These are phyloP conservation scores for Coleophoma cylindrospora DNA, from an alignment of 2,329 filamentous ascomycete species.

Conservation along the genomic window DNA sequence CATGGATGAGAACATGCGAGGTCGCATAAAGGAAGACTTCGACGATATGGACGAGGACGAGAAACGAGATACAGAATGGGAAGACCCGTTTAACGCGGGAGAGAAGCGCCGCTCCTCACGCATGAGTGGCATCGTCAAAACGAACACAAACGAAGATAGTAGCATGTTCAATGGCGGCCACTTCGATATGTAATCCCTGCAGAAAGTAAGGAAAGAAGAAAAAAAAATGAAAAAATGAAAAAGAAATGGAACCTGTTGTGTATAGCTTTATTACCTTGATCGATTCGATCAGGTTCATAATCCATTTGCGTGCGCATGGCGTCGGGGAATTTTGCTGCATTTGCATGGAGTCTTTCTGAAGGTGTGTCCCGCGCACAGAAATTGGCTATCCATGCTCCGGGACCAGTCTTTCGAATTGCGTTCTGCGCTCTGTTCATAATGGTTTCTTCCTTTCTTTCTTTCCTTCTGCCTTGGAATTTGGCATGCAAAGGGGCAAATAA, in stretches of 20 bases:
- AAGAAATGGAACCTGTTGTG: not conserved
- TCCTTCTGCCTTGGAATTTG: too few relatives aligned
- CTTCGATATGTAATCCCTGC: slow-evolving; percentile 52
- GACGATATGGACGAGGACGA: slow-evolving; percentile 59
- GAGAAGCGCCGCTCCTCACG: slow-evolving; percentile 41
- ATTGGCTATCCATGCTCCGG: slow-evolving; percentile 1
- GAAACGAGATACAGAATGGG: slow-evolving; percentile 36
- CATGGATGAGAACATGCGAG: slow-evolving; percentile 77
- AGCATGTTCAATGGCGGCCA: slow-evolving; percentile 56
- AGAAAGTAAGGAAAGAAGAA: too few relatives aligned
- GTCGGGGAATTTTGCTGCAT: slow-evolving; percentile 20
- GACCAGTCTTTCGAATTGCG: too few relatives aligned
- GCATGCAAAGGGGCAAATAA: too few relatives aligned
- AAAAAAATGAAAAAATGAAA: too few relatives aligned
- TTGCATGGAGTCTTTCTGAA: slow-evolving; percentile 15
- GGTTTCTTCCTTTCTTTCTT: too few relatives aligned
- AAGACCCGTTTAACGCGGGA: slow-evolving; percentile 37
- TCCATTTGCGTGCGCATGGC: slow-evolving; percentile 14
- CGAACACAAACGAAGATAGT: slow-evolving; percentile 49
- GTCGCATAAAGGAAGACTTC: slow-evolving; percentile 43
- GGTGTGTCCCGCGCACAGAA: not conserved
- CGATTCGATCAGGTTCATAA: not conserved
- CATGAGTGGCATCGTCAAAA: slow-evolving; percentile 61
- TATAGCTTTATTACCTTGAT: not conserved
- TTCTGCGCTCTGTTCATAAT: too few relatives aligned